phyloP scores from a whole-genome alignment of 164 flowering plant species.

The Magnolia sinica region DNA sequence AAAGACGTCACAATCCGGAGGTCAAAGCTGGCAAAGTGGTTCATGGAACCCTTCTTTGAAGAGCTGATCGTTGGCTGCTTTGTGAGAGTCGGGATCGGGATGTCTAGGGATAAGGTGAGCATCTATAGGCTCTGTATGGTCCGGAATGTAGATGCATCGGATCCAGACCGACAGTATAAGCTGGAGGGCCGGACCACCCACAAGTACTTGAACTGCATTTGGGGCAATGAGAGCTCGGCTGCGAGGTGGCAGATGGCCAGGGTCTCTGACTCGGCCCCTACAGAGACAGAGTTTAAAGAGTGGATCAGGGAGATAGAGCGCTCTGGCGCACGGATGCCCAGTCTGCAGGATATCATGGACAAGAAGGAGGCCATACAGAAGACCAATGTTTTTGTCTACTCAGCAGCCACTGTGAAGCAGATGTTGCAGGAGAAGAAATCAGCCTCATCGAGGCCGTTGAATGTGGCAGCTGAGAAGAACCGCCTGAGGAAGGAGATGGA shows the following conservation, averaged over 20 bases:
- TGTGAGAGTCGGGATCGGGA: conserved; percentile 94
- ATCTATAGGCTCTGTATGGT: conserved; percentile 85
- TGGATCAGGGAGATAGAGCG: conserved; percentile 84
- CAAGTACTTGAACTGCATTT: conserved; percentile 78
- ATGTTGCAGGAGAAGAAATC: conserved; percentile 95
- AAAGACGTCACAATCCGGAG: conserved; percentile 74
- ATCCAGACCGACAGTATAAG: conserved; percentile 68
- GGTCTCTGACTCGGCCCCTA: conserved; percentile 85
- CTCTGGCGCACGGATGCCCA: conserved; percentile 65
- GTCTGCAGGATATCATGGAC: conserved; percentile 58
- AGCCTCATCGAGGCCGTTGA: conserved; percentile 72
- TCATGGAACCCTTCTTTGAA: conserved; percentile 95
- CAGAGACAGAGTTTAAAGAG: conserved; percentile 67
- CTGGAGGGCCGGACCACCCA: conserved; percentile 74
- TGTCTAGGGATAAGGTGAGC: conserved; percentile 50
- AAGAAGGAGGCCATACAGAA: conserved; percentile 78
- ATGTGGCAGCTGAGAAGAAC: conserved; percentile 86
- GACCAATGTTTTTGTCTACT: conserved; percentile 62
- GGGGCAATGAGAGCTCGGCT: conserved; percentile 87
- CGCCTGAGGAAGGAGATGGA: conserved; percentile 69
- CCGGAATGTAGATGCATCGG: conserved; percentile 82
- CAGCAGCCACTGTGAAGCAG: conserved; percentile 90
- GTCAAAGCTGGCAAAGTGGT: conserved; percentile 88
- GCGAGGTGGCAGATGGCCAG: conserved; percentile 99
- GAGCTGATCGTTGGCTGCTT: conserved; percentile 92